Evolutionary conservation across 1,284 basidiomycete genomes (phyloP).

Genomic region (Cystobasidiaceae sp.): DNA sequence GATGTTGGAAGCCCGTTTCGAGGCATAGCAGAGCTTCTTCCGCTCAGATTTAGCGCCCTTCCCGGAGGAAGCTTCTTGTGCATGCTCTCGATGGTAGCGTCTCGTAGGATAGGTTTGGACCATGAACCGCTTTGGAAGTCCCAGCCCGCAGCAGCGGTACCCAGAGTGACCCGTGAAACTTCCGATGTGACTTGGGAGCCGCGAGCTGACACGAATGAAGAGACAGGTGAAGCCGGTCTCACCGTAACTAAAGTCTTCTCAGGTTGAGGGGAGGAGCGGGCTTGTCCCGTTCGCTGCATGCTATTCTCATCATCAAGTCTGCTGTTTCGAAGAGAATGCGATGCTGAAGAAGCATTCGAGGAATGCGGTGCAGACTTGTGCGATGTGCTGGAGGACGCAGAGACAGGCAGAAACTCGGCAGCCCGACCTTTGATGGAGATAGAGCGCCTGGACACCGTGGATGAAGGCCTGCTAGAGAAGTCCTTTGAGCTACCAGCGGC

Average conservation of each 20-base stretch:
- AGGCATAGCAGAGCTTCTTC: not conserved
- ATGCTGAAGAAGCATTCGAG: not conserved
- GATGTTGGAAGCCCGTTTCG: not conserved
- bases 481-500: no score
- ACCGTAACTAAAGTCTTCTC: not conserved
- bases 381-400: not conserved
- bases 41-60: not conserved
- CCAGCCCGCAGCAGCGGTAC: slow-evolving; percentile 8
- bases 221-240: not conserved
- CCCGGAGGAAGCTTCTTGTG: not conserved
- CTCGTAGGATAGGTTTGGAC: slow-evolving; percentile 7
- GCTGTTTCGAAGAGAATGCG: not conserved
- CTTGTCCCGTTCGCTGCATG: not conserved
- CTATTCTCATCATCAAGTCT: not conserved
- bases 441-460: no score
- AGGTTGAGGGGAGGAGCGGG: not conserved
- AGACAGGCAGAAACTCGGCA: not conserved
- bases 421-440: slow-evolving; percentile 3
- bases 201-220: not conserved
- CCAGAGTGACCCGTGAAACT: not conserved
- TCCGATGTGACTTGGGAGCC: not conserved
- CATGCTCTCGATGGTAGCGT: not conserved
- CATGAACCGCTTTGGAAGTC: not conserved
- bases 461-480: no score
- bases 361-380: no score